Percentiles rank a stretch among this genome's conserved stretches.
phyloP scores from a whole-genome alignment of 2,329 filamentous ascomycete species.

The Drechslerella dactyloides region DNA sequence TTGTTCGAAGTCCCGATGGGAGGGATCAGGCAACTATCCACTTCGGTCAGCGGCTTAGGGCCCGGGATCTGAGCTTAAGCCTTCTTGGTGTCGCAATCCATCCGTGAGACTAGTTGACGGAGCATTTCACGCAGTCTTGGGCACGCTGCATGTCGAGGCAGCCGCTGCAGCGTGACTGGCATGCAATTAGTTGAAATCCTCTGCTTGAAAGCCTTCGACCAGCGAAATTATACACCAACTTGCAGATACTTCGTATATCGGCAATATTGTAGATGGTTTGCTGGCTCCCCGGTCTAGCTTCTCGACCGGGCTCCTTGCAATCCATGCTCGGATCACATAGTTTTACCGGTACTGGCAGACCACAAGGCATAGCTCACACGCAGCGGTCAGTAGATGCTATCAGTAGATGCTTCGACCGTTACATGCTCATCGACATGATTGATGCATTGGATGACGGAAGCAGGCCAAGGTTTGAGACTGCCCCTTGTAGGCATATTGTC shows the following conservation, averaged over 20 bases:
- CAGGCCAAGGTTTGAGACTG: constrained; percentile 29
- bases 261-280: background rate
- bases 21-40: background rate
- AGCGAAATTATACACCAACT: too few relatives aligned
- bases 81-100: constrained; percentile 3
- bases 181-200: background rate
- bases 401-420: background rate
- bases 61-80: background rate
- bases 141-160: background rate
- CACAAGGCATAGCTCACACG: constrained; percentile 9
- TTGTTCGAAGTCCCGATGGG: background rate
- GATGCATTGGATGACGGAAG: constrained; percentile 34
- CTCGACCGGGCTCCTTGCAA: background rate
- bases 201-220: background rate
- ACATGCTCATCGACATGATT: background rate
- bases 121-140: background rate
- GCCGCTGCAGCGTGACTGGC: background rate
- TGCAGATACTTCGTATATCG: too few relatives aligned
- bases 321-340: background rate
- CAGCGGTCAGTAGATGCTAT: background rate
- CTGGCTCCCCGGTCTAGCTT: too few relatives aligned
- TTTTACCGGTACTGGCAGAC: too few relatives aligned
- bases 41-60: background rate
- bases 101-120: background rate
- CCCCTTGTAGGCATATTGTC: background rate